Conservation (phyloP, 164 flowering plant species). For the Liquidambar formosana region DNA sequence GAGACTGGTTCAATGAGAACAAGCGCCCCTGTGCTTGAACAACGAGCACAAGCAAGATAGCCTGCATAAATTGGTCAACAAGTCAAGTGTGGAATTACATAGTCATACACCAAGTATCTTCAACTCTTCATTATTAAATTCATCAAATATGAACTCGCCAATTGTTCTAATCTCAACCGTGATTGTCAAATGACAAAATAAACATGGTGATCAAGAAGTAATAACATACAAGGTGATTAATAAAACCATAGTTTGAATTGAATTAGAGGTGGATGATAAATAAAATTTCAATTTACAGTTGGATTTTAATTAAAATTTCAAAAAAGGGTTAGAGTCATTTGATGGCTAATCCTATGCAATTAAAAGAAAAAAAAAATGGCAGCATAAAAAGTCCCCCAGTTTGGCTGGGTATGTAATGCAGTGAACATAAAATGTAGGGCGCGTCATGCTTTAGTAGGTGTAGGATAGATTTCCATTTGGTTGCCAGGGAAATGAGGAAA, state of each 20-base stretch:
- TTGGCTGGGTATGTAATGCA: neutral
- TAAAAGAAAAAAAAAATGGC: neutral
- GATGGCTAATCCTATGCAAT: neutral
- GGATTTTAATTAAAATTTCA: no score
- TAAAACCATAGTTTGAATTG: neutral
- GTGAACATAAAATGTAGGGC: neutral
- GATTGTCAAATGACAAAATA: neutral
- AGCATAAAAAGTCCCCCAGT: neutral
- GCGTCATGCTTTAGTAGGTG: neutral
- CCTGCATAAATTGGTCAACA: constrained; percentile 47
- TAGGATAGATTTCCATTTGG: neutral
- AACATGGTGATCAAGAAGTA: no score
- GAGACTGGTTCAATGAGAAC: constrained; percentile 76
- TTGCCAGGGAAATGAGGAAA: neutral
- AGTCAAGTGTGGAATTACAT: neutral
- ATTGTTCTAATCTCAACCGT: neutral
- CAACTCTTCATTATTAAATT: neutral
- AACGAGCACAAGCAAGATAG: constrained; percentile 96
- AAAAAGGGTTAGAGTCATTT: neutral
- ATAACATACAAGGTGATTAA: no score
- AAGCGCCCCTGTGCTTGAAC: constrained; percentile 79
- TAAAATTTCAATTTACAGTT: no score
- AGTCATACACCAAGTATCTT: neutral
- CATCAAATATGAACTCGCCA: neutral
- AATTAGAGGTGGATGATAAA: neutral